phyloP scores from a whole-genome alignment of 805 yeast species.

The Wickerhamiella shivajii region DNA sequence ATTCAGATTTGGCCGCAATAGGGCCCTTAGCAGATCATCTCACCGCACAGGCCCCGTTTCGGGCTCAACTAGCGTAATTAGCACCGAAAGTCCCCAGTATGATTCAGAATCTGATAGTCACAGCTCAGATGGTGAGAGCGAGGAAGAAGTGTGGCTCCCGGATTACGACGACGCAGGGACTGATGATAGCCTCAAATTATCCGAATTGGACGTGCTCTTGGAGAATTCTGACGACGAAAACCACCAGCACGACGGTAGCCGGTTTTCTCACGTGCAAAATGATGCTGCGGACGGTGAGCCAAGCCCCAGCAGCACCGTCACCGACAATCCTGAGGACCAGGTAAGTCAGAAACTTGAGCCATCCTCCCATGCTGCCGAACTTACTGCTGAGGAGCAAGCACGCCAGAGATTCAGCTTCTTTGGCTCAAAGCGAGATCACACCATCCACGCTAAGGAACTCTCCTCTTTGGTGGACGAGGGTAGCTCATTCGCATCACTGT shows the following conservation, averaged over 20 bases:
- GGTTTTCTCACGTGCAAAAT: too few relatives aligned
- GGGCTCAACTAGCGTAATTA: constrained; percentile 1
- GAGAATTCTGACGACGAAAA: constrained; percentile 14
- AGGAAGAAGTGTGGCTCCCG: constrained; percentile 96
- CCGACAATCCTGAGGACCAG: constrained; percentile 12
- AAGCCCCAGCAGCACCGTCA: constrained; percentile 7
- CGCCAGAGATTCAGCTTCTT: constrained; percentile 62
- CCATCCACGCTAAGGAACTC: constrained; percentile 78
- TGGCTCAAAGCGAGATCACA: constrained; percentile 67
- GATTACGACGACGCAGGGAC: constrained; percentile 58
- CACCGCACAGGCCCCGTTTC: background rate
- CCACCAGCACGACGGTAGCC: too few relatives aligned
- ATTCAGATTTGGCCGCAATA: constrained; percentile 4
- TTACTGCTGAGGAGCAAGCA: constrained; percentile 1
- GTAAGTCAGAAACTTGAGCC: background rate
- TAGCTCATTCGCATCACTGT: constrained; percentile 51
- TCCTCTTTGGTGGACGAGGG: constrained; percentile 52
- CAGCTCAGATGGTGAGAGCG: constrained; percentile 52
- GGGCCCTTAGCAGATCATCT: constrained; percentile 1
- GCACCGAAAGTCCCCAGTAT: constrained; percentile 5
- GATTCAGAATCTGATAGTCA: constrained; percentile 5
- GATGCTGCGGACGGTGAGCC: constrained; percentile 51
- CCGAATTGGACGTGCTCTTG: constrained; percentile 44
- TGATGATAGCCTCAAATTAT: constrained; percentile 54
- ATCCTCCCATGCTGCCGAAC: constrained; percentile 5